phyloP scores from a whole-genome alignment of 2,329 filamentous ascomycete species.

The Nannizziopsis barbatae region DNA sequence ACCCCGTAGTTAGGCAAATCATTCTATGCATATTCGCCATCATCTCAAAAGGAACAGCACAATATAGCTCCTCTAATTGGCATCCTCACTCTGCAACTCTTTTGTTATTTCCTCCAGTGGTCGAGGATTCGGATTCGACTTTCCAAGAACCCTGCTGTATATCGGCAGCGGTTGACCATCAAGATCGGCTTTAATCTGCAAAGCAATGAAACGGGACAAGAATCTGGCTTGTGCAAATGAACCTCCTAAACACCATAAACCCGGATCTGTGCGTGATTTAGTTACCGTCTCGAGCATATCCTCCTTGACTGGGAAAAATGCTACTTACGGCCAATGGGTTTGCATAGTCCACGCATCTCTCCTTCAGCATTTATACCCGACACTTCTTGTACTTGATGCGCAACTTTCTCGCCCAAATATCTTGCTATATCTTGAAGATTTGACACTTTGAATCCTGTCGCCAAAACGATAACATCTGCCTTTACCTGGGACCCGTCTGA shows the following conservation, averaged over 20 bases:
- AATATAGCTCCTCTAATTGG: background rate
- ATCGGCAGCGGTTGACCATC: conserved; percentile 16
- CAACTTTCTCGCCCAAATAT: conserved; percentile 34
- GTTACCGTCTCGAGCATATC: background rate
- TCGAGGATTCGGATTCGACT: background rate
- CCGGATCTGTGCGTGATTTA: conserved; percentile 17
- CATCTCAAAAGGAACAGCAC: too few species aligned
- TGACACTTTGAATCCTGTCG: conserved; percentile 38
- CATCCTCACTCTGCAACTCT: background rate
- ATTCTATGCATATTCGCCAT: too few species aligned
- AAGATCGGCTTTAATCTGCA: conserved; percentile 35
- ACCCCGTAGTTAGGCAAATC: too few species aligned
- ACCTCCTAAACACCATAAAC: conserved; percentile 38
- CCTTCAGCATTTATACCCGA: conserved; percentile 40
- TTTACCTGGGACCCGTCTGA: conserved; percentile 34
- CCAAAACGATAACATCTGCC: conserved; percentile 39
- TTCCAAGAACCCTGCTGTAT: background rate
- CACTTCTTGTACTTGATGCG: conserved; percentile 34
- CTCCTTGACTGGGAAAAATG: background rate
- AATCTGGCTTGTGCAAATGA: conserved; percentile 32
- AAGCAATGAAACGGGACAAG: conserved; percentile 35
- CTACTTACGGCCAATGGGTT: conserved; percentile 29
- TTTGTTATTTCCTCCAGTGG: background rate
- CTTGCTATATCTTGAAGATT: conserved; percentile 30
- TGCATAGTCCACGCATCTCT: conserved; percentile 37